These are phyloP conservation scores for Umbilicaria muhlenbergii DNA, from an alignment of 495 filamentous ascomycete species.

Conservation along the genomic window DNA sequence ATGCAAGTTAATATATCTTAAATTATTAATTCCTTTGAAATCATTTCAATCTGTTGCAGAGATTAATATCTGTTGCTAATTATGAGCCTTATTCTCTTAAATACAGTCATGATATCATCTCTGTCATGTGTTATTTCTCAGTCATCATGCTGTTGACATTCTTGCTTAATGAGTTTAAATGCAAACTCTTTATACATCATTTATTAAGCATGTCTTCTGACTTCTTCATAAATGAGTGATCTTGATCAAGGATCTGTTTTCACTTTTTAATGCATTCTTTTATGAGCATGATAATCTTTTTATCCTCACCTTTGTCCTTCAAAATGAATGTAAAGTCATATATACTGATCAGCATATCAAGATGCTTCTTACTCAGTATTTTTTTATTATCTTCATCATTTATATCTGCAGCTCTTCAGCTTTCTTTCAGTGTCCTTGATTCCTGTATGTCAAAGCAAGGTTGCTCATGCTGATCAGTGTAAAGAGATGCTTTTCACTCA, in stretches of 20 bases:
- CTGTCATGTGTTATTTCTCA: neutral
- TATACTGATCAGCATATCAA: too few species aligned
- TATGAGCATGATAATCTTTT: neutral
- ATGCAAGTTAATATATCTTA: neutral
- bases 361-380: neutral
- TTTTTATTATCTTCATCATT: slow-evolving; percentile 9
- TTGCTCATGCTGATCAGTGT: slow-evolving; percentile 25
- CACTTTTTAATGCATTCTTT: neutral
- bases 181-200: neutral
- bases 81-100: neutral
- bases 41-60: neutral
- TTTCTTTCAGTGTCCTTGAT: slow-evolving; percentile 14
- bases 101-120: too few species aligned
- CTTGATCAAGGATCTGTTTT: neutral
- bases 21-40: neutral
- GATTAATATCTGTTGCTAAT: neutral
- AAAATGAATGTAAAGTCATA: neutral
- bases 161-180: neutral
- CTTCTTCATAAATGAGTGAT: neutral
- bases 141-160: neutral
- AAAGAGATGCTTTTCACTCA: slow-evolving; percentile 22
- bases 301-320: neutral
- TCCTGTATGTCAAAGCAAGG: slow-evolving; percentile 18
- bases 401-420: slow-evolving; percentile 18
- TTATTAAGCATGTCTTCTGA: neutral